These are phyloP conservation scores for Castanea sativa DNA, from an alignment of 306 rosid genomes.

Conservation along the genomic window DNA sequence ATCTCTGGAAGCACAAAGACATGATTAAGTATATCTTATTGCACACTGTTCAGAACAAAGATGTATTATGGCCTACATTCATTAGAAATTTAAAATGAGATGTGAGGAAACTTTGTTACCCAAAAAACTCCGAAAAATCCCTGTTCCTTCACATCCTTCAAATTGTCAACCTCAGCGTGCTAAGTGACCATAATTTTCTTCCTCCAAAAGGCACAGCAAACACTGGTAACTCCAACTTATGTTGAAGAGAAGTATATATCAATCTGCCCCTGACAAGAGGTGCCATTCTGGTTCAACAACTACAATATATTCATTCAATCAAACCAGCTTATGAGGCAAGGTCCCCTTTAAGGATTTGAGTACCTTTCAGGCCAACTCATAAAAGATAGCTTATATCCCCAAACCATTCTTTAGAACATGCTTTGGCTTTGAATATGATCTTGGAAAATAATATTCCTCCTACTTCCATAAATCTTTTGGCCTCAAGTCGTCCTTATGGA, in stretches of 20 bases:
- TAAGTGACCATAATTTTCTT: not conserved
- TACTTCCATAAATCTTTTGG: not conserved
- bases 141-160: not conserved
- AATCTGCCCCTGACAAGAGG: not conserved
- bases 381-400: not conserved
- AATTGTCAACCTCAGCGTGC: not conserved
- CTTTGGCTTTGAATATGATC: not conserved
- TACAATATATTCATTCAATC: not conserved
- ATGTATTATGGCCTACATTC: not conserved
- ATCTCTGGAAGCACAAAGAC: not conserved
- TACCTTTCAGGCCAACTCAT: not conserved
- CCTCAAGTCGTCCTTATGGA: constrained; percentile 43
- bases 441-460: not conserved
- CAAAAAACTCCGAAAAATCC: not conserved
- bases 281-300: not conserved
- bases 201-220: not conserved
- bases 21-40: not conserved
- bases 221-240: not conserved
- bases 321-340: not conserved
- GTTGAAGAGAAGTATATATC: not conserved
- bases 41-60: not conserved
- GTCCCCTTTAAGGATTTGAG: not conserved
- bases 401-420: not conserved
- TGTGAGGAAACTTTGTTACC: not conserved
- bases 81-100: not conserved